phyloP scores from a whole-genome alignment of 2,329 filamentous ascomycete genomes.

The Annulohypoxylon truncatum region DNA sequence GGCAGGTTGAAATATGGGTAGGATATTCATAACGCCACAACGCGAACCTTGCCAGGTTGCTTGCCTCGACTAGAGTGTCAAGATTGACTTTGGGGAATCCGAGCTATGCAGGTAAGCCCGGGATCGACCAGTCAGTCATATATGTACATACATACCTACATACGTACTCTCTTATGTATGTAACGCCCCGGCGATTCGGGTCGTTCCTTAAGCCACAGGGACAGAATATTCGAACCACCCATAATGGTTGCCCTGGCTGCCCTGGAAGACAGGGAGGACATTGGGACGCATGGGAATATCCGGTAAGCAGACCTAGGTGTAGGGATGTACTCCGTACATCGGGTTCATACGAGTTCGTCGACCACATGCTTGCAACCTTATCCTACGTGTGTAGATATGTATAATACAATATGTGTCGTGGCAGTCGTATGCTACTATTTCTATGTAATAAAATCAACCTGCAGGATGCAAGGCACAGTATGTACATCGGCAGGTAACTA shows the following conservation, averaged over 20 bases:
- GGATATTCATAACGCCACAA: background rate
- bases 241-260: background rate
- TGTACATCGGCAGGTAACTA: conserved; percentile 28
- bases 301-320: background rate
- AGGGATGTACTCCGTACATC: conserved; percentile 2
- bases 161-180: background rate
- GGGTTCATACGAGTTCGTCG: conserved; percentile 4
- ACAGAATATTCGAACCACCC: conserved; percentile 11
- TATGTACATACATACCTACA: background rate
- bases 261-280: background rate
- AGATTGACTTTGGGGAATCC: background rate
- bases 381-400: background rate
- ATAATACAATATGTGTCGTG: conserved; percentile 2
- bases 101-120: conserved; percentile 10
- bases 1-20: background rate
- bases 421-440: conserved; percentile 6
- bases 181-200: conserved; percentile 32
- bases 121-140: conserved; percentile 1
- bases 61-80: background rate
- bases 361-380: conserved; percentile 15
- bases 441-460: conserved; percentile 25
- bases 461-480: conserved; percentile 41
- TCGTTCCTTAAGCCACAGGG: conserved; percentile 28
- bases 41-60: background rate
- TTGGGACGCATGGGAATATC: conserved; percentile 9